Evolutionary conservation across 2,329 filamentous ascomycete genomes (phyloP).

Genomic region (Xylaria sp.): DNA sequence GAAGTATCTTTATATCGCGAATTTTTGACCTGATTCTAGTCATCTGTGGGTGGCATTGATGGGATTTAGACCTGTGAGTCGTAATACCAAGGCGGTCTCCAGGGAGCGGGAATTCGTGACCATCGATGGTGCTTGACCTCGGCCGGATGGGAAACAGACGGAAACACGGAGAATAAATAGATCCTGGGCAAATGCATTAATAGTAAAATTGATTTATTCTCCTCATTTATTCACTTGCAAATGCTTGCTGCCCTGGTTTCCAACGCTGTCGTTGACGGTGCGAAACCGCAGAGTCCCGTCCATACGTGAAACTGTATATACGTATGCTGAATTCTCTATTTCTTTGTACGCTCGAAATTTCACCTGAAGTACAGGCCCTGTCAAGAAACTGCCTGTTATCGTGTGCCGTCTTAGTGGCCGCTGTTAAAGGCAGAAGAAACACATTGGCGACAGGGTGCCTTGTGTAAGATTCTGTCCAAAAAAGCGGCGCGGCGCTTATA

Average conservation of each 20-base stretch:
- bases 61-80: neutral
- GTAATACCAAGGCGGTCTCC: neutral
- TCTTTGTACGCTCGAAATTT: neutral
- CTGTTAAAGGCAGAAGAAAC: neutral
- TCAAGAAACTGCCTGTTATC: neutral
- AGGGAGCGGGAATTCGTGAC: neutral
- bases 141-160: neutral
- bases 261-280: neutral
- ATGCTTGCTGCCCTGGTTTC: neutral
- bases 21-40: neutral
- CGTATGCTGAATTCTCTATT: neutral
- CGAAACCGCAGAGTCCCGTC: neutral
- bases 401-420: neutral
- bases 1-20: neutral
- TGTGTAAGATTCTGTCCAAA: neutral
- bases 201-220: slow-evolving; percentile 8
- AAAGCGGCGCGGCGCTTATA: slow-evolving; percentile 19
- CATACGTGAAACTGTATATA: neutral
- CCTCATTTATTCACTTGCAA: neutral
- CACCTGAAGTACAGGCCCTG: neutral
- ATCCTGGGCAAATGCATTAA: neutral
- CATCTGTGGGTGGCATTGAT: neutral
- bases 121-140: neutral
- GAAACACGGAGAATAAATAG: neutral
- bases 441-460: neutral